Evolutionary conservation across 1,284 basidiomycete genomes (phyloP).

Genomic region (Tilletia setariae): DNA sequence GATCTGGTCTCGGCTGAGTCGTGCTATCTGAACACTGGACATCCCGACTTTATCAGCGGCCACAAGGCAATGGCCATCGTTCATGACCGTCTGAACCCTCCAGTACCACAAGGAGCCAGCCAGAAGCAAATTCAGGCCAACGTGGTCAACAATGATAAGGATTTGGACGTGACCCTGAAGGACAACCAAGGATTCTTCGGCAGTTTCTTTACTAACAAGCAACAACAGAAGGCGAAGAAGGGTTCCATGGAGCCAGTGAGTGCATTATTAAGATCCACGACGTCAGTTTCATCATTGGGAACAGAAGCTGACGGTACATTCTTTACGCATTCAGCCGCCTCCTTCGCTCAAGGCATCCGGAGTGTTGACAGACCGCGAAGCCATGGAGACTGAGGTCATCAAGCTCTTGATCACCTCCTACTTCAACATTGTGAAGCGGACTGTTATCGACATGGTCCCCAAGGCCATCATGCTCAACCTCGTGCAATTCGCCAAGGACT

Average conservation of each 20-base stretch:
- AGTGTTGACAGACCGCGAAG: slow-evolving; percentile 89
- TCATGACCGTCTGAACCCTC: slow-evolving; percentile 70
- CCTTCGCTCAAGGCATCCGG: slow-evolving; percentile 82
- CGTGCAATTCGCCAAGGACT: slow-evolving; percentile 87
- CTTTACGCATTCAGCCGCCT: slow-evolving; percentile 64
- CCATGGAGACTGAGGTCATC: slow-evolving; percentile 99
- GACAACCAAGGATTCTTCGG: slow-evolving; percentile 86
- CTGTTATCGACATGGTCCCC: slow-evolving; percentile 99
- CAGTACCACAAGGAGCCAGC: slow-evolving; percentile 1
- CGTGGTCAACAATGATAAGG: slow-evolving; percentile 82
- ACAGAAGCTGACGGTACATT: background rate
- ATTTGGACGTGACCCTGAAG: slow-evolving; percentile 83
- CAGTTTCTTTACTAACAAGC: slow-evolving; percentile 74
- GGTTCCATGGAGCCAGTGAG: slow-evolving; percentile 68
- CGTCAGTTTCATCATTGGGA: background rate
- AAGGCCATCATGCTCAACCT: slow-evolving; percentile 86
- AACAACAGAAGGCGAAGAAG: slow-evolving; percentile 65
- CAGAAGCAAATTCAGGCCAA: slow-evolving; percentile 57
- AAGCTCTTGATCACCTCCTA: slow-evolving; percentile 61
- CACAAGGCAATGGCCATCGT: slow-evolving; percentile 94
- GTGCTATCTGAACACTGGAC: slow-evolving; percentile 82
- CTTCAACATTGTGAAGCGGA: slow-evolving; percentile 73
- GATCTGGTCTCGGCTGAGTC: slow-evolving; percentile 72
- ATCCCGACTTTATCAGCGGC: slow-evolving; percentile 94
- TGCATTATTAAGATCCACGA: slow-evolving; percentile 52